Conservation (phyloP, 2,329 filamentous ascomycete genomes). For the Colletotrichum sp. region DNA sequence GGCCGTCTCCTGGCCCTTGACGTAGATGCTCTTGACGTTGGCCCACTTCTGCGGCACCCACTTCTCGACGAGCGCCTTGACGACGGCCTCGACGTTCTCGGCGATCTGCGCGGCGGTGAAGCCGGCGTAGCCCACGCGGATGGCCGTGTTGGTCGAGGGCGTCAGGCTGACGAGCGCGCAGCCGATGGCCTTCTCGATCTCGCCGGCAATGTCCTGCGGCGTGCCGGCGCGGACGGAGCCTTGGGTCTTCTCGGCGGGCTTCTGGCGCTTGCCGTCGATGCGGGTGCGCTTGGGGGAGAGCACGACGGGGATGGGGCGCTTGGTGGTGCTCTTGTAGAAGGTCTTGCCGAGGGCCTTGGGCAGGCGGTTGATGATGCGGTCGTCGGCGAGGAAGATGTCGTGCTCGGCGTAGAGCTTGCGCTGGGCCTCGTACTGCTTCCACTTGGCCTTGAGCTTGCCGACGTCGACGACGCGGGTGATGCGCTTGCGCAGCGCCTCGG, state of each 20-base stretch:
- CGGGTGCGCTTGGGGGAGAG: slow-evolving; percentile 69
- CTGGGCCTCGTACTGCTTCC: slow-evolving; percentile 85
- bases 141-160: slow-evolving; percentile 78
- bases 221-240: slow-evolving; percentile 52
- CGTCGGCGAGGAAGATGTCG: slow-evolving; percentile 93
- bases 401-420: slow-evolving; percentile 85
- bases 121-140: slow-evolving; percentile 78
- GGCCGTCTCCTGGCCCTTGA: slow-evolving; percentile 89
- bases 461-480: slow-evolving; percentile 82
- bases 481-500: slow-evolving; percentile 66
- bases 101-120: slow-evolving; percentile 78
- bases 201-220: slow-evolving; percentile 73
- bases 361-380: slow-evolving; percentile 77
- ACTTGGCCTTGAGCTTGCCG: slow-evolving; percentile 81
- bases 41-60: slow-evolving; percentile 87
- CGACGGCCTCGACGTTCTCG: slow-evolving; percentile 80
- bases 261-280: slow-evolving; percentile 62
- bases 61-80: slow-evolving; percentile 73
- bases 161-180: slow-evolving; percentile 82
- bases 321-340: slow-evolving; percentile 84
- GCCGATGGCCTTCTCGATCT: slow-evolving; percentile 79
- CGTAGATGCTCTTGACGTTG: slow-evolving; percentile 82
- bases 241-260: slow-evolving; percentile 57
- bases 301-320: slow-evolving; percentile 85
- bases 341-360: slow-evolving; percentile 76